Percentiles rank a stretch among this genome's conserved stretches.
Conservation (phyloP, 306 rosid species). For the Prunus davidiana region DNA sequence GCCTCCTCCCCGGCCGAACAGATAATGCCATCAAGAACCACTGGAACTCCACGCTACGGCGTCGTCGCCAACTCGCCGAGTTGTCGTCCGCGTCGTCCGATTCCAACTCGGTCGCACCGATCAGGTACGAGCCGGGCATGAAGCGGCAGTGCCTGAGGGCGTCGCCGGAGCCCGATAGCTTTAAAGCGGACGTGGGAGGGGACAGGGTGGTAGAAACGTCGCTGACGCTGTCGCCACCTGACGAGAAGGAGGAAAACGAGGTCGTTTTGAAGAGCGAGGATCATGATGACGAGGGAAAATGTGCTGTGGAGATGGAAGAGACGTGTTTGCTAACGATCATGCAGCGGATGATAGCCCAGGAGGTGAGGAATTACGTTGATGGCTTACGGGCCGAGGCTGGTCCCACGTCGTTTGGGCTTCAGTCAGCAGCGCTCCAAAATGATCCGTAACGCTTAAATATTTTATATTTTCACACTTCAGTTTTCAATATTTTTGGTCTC, state of each 20-base stretch:
- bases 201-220: constrained; percentile 37
- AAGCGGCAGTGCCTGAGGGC: constrained; percentile 39
- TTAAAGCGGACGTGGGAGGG: background rate
- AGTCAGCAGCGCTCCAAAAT: background rate
- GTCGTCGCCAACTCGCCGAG: constrained; percentile 25
- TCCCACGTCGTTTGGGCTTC: constrained; percentile 12
- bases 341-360: constrained; percentile 66
- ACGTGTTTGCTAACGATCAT: constrained; percentile 38
- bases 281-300: background rate
- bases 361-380: constrained; percentile 61
- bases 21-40: constrained; percentile 94
- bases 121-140: constrained; percentile 13
- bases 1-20: constrained; percentile 80
- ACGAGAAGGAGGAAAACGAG: constrained; percentile 23
- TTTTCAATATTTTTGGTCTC: background rate
- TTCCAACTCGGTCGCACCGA: background rate
- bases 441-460: background rate
- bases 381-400: constrained; percentile 29
- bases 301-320: constrained; percentile 21
- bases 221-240: constrained; percentile 48
- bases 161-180: constrained; percentile 27
- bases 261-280: constrained; percentile 15
- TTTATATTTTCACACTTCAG: too few species aligned
- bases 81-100: constrained; percentile 18
- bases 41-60: constrained; percentile 93